Evolutionary conservation across 352 stramenopile species (phyloP), one percentile per base, ranked within the genome.

Genomic region (Halophytophthora batemanensis): DNA sequence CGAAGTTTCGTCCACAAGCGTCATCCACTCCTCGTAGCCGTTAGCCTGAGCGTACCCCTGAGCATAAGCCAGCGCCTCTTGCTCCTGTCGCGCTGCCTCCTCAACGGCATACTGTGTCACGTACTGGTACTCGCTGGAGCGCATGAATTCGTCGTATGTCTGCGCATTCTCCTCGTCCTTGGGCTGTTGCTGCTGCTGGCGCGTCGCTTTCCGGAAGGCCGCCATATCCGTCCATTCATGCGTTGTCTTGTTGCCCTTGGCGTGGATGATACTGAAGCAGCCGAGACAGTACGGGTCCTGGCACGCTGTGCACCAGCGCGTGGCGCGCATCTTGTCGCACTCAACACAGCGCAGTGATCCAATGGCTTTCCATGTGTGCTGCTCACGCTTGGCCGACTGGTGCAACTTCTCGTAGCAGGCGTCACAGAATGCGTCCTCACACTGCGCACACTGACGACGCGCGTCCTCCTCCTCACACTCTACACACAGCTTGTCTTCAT

Each of bases 251-350:
- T 90, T 89, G 31, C 81, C 81, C 48, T 90, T 91, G 22, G 76
- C 69, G 42, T 94, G 81, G 40, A 92, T 92, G 45, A 94, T 90
- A 29, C 66, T 82, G 54, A 86, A 94, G 43, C 81, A 91, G 3
- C 79, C 79, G 14, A 91, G 67, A 50, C 79, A 92, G 52, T 91
- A 93, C 38, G 78, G 81, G 40, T 93, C 83, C 40, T 84, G 66
- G 51, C 81, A 93, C 21, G 77, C 65, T 38, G 66, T 71, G 47
- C 81, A 92, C 76, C 74, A 94, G 23, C 80, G 64, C 12, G 83
- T 92, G 14, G 81, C 83, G 38, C 83, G 82, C 71, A 92, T 89
- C 53, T 88, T 91, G 55, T 93, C 83, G 45, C 83, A 92, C 54
- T 92, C 81, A 37, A 91, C 78, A 53, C 83, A 93, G n/a, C 82